These are phyloP conservation scores for Talaromyces pinophilus DNA, from an alignment of 2,329 filamentous ascomycete species.

Conservation along the genomic window DNA sequence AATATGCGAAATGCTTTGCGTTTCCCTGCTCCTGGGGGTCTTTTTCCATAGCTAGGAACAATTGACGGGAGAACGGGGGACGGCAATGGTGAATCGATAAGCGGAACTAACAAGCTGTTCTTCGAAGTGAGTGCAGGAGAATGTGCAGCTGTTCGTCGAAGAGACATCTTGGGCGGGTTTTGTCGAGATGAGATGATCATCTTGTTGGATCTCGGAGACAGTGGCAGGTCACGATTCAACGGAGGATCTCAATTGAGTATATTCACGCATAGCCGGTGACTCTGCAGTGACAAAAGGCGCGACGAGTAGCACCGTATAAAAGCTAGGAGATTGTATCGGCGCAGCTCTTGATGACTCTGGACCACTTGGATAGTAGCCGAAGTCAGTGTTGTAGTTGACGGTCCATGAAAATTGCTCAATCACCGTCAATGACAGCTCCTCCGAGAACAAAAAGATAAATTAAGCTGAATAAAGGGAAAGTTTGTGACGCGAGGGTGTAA, in stretches of 20 bases:
- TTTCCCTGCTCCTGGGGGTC: slow-evolving; percentile 58
- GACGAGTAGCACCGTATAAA: neutral
- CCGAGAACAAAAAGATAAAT: neutral
- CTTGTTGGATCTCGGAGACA: slow-evolving; percentile 1
- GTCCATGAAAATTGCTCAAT: neutral
- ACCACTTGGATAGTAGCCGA: slow-evolving; percentile 5
- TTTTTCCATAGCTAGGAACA: slow-evolving; percentile 65
- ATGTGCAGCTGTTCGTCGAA: slow-evolving; percentile 28
- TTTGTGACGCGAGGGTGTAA: neutral
- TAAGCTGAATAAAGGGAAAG: neutral
- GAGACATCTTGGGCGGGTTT: slow-evolving; percentile 31
- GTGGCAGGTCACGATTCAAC: slow-evolving; percentile 4
- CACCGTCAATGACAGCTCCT: neutral
- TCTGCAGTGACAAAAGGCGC: neutral
- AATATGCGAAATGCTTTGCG: slow-evolving; percentile 60
- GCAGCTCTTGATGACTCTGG: neutral
- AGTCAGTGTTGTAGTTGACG: neutral
- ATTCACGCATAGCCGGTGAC: neutral
- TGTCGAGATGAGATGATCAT: slow-evolving; percentile 39
- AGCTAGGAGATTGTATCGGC: neutral
- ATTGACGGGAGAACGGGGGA: slow-evolving; percentile 71
- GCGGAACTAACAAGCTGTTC: slow-evolving; percentile 51
- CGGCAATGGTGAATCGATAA: slow-evolving; percentile 67
- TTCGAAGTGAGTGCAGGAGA: slow-evolving; percentile 24
- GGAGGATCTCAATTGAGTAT: neutral